Evolutionary conservation across 768 basidiomycete genomes (phyloP).

Genomic region (Pleurotus pulmonarius): DNA sequence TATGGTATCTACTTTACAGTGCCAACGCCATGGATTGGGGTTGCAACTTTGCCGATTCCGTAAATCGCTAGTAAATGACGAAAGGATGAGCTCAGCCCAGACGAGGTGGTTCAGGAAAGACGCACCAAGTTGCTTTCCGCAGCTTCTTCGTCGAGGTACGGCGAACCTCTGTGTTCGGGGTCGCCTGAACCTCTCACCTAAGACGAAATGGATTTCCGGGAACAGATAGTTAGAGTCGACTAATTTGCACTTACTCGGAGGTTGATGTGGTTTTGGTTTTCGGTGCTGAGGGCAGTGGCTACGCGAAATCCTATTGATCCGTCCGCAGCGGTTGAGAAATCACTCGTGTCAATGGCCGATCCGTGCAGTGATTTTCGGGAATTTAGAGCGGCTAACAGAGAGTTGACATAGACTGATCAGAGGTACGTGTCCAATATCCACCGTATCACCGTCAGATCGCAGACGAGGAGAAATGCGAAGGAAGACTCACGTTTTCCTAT

Average conservation of each 20-base stretch:
- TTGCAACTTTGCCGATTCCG: neutral
- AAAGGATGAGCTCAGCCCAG: neutral
- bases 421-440: neutral
- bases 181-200: neutral
- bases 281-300: constrained; percentile 20
- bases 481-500: constrained; percentile 42
- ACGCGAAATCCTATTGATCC: constrained; percentile 32
- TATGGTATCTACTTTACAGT: neutral
- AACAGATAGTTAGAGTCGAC: neutral
- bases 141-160: neutral
- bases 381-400: constrained; percentile 41
- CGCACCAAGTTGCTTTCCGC: neutral
- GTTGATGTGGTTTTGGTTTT: constrained; percentile 14
- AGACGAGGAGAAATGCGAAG: neutral
- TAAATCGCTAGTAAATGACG: neutral
- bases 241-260: neutral
- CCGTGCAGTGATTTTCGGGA: constrained; percentile 29
- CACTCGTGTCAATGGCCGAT: constrained; percentile 11
- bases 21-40: neutral
- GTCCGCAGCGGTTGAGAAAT: constrained; percentile 16
- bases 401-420: constrained; percentile 41
- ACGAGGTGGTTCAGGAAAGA: neutral
- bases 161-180: neutral
- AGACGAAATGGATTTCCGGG: neutral
- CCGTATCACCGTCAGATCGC: neutral